phyloP scores from a whole-genome alignment of 805 yeast genomes.

The Barnettozyma salicaria region DNA sequence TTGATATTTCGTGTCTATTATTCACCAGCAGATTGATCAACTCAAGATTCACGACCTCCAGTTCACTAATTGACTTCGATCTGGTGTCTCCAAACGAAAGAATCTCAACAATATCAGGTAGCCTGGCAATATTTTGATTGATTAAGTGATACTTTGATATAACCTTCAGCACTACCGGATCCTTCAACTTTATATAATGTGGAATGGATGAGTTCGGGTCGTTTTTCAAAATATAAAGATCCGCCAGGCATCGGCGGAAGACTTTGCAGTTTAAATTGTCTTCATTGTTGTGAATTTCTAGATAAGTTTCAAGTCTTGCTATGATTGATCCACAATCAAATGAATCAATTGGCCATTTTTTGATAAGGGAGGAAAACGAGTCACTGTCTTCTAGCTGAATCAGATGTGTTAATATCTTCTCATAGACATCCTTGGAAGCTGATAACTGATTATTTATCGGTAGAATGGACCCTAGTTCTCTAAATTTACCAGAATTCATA shows the following conservation, averaged over 20 bases:
- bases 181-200: conserved; percentile 54
- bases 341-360: conserved; percentile 13
- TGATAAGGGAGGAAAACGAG: conserved; percentile 38
- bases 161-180: conserved; percentile 48
- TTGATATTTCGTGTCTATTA: conserved; percentile 58
- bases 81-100: conserved; percentile 37
- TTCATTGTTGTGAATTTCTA: conserved; percentile 1
- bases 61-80: conserved; percentile 29
- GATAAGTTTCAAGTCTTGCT: conserved; percentile 31
- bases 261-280: conserved; percentile 21
- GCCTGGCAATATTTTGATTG: conserved; percentile 36
- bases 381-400: conserved; percentile 15
- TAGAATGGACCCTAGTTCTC: conserved; percentile 43
- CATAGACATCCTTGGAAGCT: conserved; percentile 35
- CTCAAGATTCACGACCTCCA: conserved; percentile 31
- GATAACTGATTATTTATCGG: conserved; percentile 40
- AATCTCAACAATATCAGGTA: conserved; percentile 48
- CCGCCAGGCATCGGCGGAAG: conserved; percentile 41
- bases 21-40: conserved; percentile 52
- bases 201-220: conserved; percentile 59
- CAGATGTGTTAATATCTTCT: conserved; percentile 34
- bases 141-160: conserved; percentile 61
- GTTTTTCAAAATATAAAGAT: conserved; percentile 49
- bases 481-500: conserved; percentile 40
- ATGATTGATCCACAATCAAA: conserved; percentile 50